Evolutionary conservation across 257 asterid species (phyloP), one percentile per base, ranked within the genome.

Genomic region (Voacanga thouarsii): DNA sequence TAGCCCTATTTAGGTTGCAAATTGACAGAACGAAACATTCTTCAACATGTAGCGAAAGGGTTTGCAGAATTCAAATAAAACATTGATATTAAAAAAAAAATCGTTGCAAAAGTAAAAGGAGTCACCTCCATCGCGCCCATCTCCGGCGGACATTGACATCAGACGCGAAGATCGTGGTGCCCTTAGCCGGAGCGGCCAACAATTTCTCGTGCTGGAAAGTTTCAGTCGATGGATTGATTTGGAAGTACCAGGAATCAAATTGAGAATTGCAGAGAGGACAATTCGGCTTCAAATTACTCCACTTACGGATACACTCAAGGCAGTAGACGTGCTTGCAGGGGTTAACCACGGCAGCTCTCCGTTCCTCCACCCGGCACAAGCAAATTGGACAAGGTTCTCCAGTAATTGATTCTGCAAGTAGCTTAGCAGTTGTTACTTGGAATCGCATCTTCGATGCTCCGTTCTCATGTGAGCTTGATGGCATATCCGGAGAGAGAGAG

Each of bases 321-420:
- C 94, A 88, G 69, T 88, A 89, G 59, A 87, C 84, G 86, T 89
- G 94, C 82, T 66, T 63, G 75, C 94, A 89, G 74, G 85, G 84
- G 51, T 78, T 76, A 10, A 89, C 26, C 24, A 82, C 79, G 16
- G 87, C 90, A 21, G 88, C 87, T 5, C 77, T 68, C 26, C 84
- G 85, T 66, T 79, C 30, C 68, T 77, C 80, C 3, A 88, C 37
- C 47, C 28, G 60, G 80, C 45, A 63, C 23, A 89, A 76, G 82
- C 93, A 89, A 61, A 89, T 83, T 21, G 93, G 85, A 60, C 93
- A 89, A 33, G 77, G 74, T 82, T 85, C 73, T 37, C 86, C 84
- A 44, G 61, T 16, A 39, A 79, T 47, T 9, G 87, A 81, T 43
- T 70, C 30, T 16, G 75, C 80, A n/a, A 78, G 70, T 8, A 56